Base-by-base conservation (phyloP, 202 grass and related monocot species). In the Brachypodium distachyon region DNA sequence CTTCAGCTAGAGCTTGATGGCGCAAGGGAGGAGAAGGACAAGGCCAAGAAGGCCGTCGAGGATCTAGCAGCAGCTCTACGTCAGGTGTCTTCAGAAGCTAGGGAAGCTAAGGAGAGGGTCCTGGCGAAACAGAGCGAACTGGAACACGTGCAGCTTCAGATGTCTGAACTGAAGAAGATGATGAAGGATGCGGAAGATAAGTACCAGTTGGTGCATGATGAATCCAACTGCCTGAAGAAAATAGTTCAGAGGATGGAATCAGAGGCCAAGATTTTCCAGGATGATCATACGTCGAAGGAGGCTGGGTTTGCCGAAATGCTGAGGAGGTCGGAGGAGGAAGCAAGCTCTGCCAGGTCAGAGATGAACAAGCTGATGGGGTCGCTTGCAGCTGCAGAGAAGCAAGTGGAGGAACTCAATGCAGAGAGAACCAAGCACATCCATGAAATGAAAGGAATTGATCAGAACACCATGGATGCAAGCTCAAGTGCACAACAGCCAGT, bases 51-150 rank as follows among this genome's bases (percentile, higher is more conserved):
- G 56, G 84, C 82, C 3, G 77, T 94, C 6, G 84, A 87, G 18
- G 87, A 91, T 49, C 72, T 94, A 18, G 87, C 89, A 37, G 84
- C 82, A 0, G 87, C 91, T 21, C 80, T 94, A 34, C 87, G 84
- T 1, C 73, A 94, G 13, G 91, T 92, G 13, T 94, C 95, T 1
- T 88, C 87, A 0, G 91, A 97, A 67, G 91, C 87, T 22, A 87
- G 84, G 38, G 89, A 86, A 79, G 84, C 91, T 28, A 90, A 92
- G 61, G 94, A 97, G 32, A 79, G 72, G 9, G 82, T 88, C 12
- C 52, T 94, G 12, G 33, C 57, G 0, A 97, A 97, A 48, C 84
- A 94, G 80, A 42, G 77, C 7, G 84, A 92, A 79, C 61, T 90
- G 18, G 86, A 94, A 33, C 26, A 44, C 53, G 84, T 89, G 3